Base-by-base conservation (phyloP, 2,329 filamentous ascomycete species). In the Dothideomycetidae sp. region DNA sequence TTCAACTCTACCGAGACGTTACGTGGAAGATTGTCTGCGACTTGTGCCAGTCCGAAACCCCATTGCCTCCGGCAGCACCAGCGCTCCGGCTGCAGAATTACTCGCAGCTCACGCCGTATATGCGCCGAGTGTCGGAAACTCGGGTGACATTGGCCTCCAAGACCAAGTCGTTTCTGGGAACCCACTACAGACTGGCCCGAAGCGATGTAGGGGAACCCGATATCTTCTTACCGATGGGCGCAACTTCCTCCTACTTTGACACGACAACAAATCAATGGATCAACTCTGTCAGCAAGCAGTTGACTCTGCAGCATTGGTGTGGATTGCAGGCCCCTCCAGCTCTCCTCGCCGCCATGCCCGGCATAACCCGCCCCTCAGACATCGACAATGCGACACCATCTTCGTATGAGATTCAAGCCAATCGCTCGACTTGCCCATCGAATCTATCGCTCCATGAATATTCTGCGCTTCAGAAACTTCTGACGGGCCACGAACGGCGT, bases 401-500 rank as follows among this genome's bases (percentile, higher is more conserved):
- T 3, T 37, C 36, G 3, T 31, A 37, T 18, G 15, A 68, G 5
- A 57, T 69, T 0, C 52, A 73, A 21, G 66, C 71, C 0, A 69
- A 55, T 10, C 66, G 70, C 19, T 52, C 57, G 0, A 51, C 52
- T 2, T 73, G 71, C 31, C 69, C 72, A 0, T 29, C 53, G 0
- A 54, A 57, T 0, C 39, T 71, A 16, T 64, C 62, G 1, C 33
- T 61, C 0, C 65, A 73, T 10, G 73, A 77, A 37, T 75, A 64
- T 33, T 56, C 61, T 15, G 62, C 71, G 0, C 66, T 67, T 35
- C 66, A 72, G 40, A 56, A 52, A 1, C 50, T 73, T 0, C 46
- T 70, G 1, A 57, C 62, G 0, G 70, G 69, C 0, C 58, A 55
- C 2, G 46, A 57, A 7, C 54, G 63, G 1, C 58, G 68, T 4